These are phyloP conservation scores for Eremochloa ophiuroides DNA, from an alignment of 176 grass and related monocot genomes.

Conservation along the genomic window DNA sequence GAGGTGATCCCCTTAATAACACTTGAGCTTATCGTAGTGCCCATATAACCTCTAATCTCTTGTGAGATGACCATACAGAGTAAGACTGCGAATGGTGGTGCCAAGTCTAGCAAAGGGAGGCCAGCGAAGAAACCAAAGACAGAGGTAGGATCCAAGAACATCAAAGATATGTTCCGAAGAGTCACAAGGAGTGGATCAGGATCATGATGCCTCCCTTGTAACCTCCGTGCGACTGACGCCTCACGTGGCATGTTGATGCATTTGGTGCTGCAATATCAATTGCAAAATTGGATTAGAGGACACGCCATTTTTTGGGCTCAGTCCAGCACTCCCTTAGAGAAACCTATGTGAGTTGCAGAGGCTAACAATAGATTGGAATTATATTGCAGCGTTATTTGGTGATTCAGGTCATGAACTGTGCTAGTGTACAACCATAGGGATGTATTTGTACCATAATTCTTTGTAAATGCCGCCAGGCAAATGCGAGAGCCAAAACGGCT, in stretches of 20 bases:
- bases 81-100: constrained; percentile 27
- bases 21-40: background rate
- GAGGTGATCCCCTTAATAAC: constrained; percentile 38
- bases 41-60: constrained; percentile 7
- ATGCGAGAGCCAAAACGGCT: background rate
- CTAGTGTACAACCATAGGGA: background rate
- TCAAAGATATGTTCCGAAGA: constrained; percentile 90
- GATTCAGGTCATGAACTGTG: background rate
- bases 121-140: constrained; percentile 65
- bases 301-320: background rate
- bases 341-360: constrained; percentile 14
- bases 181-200: constrained; percentile 53
- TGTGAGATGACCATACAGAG: constrained; percentile 26
- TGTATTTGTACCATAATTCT: background rate
- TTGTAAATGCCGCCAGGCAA: background rate
- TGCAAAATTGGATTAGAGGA: background rate
- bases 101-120: constrained; percentile 53
- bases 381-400: background rate
- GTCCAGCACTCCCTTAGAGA: background rate
- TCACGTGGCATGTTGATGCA: background rate
- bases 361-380: background rate
- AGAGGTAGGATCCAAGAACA: constrained; percentile 73
- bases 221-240: background rate
- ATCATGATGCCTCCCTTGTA: background rate
- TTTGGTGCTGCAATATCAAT: background rate